Base-by-base conservation (phyloP, 2,329 filamentous ascomycete species). In the Colletotrichum spinosum region DNA sequence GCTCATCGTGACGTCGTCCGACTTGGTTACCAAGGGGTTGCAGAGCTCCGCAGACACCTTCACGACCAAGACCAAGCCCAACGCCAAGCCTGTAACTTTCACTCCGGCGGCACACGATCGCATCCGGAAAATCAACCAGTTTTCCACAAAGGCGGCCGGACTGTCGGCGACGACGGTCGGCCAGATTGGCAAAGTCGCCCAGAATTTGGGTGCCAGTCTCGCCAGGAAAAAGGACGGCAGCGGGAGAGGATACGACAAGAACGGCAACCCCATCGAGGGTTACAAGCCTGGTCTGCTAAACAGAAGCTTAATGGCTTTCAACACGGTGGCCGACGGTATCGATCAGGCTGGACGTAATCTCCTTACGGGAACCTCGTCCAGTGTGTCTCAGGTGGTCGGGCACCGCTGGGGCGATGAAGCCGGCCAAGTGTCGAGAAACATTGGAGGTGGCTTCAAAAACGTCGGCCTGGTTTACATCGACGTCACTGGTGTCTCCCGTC, bases 401-500 rank as follows among this genome's bases (percentile, higher is more conserved):
- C 96, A 98, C 78, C 90, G 89, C 68, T 99, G 94, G 82, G 96
- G 96, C 5, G 75, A 86, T 1, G 93, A 99, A 78, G 96, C 96
- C 0, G 93, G 94, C 13, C 85, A 90, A 41, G 83, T 98, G 13
- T 90, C 93, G 2, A 84, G 85, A 46, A 85, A 92, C 57, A 78
- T 99, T 17, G 92, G 93, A 1, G 90, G 93, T 6, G 95, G 94
- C 33, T 90, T 97, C 72, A 97, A 96, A 84, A 99, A 98, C 70
- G 96, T 98, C 8, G 96, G 94, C 6, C 84, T 99, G 35, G 96
- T 99, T 38, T 99, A 99, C 75, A 97, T 99, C 67, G 96, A 99
- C 72, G 95, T 97, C 2, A 91, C 94, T 0, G 96, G 96, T 41
- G 96, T 99, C 2, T 97, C 92, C 60, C 86, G 96, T 46, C 88